Percentiles rank a stretch among this genome's conserved stretches.
Conservation (phyloP, 768 basidiomycete genomes). For the Boletus coccyginus region DNA sequence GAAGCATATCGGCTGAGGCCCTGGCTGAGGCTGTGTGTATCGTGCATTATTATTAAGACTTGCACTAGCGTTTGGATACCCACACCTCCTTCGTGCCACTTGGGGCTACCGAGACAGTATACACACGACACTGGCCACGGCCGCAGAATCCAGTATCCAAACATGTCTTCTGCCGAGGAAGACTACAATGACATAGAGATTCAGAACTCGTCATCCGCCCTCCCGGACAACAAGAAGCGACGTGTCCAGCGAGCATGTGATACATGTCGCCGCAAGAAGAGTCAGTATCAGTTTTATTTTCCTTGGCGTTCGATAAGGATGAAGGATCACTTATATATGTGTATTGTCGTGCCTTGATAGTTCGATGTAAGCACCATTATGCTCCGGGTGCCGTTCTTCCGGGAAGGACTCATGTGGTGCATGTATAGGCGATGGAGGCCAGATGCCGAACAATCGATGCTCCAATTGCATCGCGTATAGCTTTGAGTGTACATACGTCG, state of each 20-base stretch:
- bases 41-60: background rate
- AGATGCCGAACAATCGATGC: constrained; percentile 52
- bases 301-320: background rate
- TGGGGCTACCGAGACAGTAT: background rate
- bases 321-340: background rate
- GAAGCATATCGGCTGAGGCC: background rate
- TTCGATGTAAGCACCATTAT: constrained; percentile 23
- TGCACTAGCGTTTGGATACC: background rate
- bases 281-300: constrained; percentile 37
- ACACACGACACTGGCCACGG: background rate
- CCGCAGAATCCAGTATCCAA: background rate
- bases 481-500: constrained; percentile 53
- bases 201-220: constrained; percentile 12
- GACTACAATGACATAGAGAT: constrained; percentile 50
- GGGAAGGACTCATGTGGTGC: background rate
- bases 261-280: constrained; percentile 81
- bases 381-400: background rate
- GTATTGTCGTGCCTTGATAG: background rate
- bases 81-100: background rate
- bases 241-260: constrained; percentile 80
- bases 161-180: constrained; percentile 59
- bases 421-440: constrained; percentile 56
- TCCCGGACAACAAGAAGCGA: constrained; percentile 57
- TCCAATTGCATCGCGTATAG: constrained; percentile 52
- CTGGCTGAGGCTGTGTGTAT: background rate